A percentile compares a stretch with the other conserved stretches of the same genome.
phyloP scores from a whole-genome alignment of 1,284 basidiomycete species.

The Ustilago bromivora region DNA sequence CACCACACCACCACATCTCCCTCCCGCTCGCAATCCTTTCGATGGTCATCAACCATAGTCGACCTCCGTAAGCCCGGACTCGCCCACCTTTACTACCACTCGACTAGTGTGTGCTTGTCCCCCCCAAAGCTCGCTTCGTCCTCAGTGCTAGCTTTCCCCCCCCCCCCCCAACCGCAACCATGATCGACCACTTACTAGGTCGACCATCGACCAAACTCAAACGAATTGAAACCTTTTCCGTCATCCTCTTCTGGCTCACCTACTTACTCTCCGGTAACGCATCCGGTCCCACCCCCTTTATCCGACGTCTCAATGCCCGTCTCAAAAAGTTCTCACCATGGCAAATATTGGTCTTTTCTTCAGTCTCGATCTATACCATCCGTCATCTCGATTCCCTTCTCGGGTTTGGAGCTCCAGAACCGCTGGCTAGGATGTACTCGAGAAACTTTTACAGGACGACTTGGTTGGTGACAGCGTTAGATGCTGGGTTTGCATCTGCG shows the following conservation, averaged over 20 bases:
- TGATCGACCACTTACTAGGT: constrained; percentile 66
- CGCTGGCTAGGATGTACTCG: constrained; percentile 83
- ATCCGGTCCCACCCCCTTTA: constrained; percentile 50
- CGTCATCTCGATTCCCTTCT: constrained; percentile 88
- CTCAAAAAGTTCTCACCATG: constrained; percentile 84
- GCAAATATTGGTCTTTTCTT: constrained; percentile 87
- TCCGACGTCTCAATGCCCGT: constrained; percentile 38
- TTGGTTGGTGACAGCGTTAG: constrained; percentile 87
- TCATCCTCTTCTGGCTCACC: constrained; percentile 58
- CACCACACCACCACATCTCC: not conserved
- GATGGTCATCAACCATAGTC: not conserved
- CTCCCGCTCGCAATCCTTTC: not conserved
- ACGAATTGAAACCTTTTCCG: constrained; percentile 56
- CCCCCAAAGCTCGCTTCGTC: not conserved
- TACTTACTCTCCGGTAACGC: constrained; percentile 47
- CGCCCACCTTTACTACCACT: not conserved
- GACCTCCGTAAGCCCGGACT: not conserved
- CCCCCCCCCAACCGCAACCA: constrained; percentile 7
- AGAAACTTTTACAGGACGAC: constrained; percentile 95
- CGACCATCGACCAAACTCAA: constrained; percentile 63
- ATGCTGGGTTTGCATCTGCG: constrained; percentile 95
- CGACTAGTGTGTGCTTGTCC: not conserved
- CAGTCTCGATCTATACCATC: constrained; percentile 86
- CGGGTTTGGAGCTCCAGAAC: constrained; percentile 90
- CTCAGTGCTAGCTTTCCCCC: not conserved